phyloP scores from a whole-genome alignment of 768 basidiomycete genomes.

The Trametes gibbosa region DNA sequence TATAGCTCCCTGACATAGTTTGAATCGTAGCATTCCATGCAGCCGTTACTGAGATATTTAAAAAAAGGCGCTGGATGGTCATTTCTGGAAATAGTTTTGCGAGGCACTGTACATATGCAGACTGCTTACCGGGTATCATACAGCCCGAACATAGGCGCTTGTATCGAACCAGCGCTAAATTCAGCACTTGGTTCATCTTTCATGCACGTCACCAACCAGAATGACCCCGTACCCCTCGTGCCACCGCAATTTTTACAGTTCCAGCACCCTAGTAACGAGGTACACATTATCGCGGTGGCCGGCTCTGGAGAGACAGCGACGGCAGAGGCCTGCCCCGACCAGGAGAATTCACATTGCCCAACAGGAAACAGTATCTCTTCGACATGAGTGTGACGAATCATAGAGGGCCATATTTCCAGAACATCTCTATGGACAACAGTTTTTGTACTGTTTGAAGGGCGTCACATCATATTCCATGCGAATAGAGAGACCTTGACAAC shows the following conservation, averaged over 20 bases:
- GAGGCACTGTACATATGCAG: too few species aligned
- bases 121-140: too few species aligned
- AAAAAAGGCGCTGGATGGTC: too few species aligned
- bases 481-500: not conserved
- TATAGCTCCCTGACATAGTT: too few species aligned
- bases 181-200: conserved; percentile 31
- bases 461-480: not conserved
- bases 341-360: conserved; percentile 34
- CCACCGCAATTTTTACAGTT: conserved; percentile 40
- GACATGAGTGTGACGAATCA: not conserved
- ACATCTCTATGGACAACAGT: not conserved
- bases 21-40: too few species aligned
- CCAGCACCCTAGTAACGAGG: conserved; percentile 47
- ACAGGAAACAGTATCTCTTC: conserved; percentile 11
- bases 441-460: not conserved
- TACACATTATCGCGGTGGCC: conserved; percentile 36
- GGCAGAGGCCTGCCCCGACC: conserved; percentile 36
- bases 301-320: conserved; percentile 25
- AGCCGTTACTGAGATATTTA: too few species aligned
- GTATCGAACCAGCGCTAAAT: too few species aligned
- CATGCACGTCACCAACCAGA: conserved; percentile 38
- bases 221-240: conserved; percentile 42
- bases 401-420: not conserved
- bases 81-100: too few species aligned
- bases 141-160: too few species aligned